phyloP scores from a whole-genome alignment of 306 rosid genomes.

The Trichosanthes cucumerina region DNA sequence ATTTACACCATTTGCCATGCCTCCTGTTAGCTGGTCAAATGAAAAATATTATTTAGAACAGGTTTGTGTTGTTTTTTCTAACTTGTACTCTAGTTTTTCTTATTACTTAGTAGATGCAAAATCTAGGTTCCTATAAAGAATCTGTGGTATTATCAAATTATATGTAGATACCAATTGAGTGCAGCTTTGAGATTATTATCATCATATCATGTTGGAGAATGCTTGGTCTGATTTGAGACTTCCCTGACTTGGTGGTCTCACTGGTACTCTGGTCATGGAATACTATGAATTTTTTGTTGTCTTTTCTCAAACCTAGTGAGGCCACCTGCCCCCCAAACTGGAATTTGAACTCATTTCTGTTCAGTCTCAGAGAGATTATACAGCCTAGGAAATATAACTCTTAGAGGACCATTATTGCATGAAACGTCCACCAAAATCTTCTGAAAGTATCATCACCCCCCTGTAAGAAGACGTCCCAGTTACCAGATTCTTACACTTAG shows the following conservation, averaged over 20 bases:
- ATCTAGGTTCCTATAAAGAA: neutral
- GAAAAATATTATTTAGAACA: conserved; percentile 79
- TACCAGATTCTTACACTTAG: neutral
- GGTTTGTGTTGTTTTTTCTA: conserved; percentile 33
- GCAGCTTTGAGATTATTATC: neutral
- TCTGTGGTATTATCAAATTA: neutral
- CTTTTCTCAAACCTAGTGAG: neutral
- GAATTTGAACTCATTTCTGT: neutral
- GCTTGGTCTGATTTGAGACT: neutral
- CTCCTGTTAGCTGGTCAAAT: conserved; percentile 97
- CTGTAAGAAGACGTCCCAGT: neutral
- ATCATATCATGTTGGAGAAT: neutral
- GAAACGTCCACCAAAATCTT: neutral
- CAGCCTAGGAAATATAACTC: neutral
- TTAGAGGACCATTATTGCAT: neutral
- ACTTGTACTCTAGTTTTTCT: neutral
- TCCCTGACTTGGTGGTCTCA: neutral
- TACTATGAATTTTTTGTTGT: neutral
- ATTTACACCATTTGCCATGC: conserved; percentile 46
- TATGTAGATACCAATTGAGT: neutral
- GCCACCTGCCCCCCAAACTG: neutral
- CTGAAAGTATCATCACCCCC: neutral
- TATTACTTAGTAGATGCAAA: neutral
- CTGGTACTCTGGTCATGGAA: neutral
- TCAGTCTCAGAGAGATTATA: neutral